Evolutionary conservation across 164 flowering plant genomes (phyloP).

Genomic region (Tinospora cordifolia): DNA sequence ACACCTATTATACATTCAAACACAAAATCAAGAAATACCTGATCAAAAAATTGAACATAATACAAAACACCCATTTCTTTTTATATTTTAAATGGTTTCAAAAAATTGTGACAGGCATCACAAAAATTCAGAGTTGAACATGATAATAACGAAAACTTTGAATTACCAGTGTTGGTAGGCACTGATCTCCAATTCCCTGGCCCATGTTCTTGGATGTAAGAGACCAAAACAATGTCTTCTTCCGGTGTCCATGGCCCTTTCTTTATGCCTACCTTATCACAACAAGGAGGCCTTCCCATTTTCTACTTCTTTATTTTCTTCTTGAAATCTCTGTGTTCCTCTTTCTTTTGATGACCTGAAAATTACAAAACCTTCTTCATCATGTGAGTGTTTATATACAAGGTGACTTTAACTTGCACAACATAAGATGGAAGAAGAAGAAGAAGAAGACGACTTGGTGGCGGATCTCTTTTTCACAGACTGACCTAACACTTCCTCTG

Average conservation of each 20-base stretch:
- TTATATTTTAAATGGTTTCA: too few relatives aligned
- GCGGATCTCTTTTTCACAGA: slow-evolving; percentile 27
- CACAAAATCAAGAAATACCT: not conserved
- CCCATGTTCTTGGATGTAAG: slow-evolving; percentile 72
- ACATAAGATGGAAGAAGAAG: too few relatives aligned
- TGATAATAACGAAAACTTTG: too few relatives aligned
- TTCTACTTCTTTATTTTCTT: slow-evolving; percentile 1
- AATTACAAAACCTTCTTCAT: slow-evolving; percentile 13
- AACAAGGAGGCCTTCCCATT: slow-evolving; percentile 78
- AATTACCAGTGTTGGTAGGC: slow-evolving; percentile 28
- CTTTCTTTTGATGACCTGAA: not conserved
- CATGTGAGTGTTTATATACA: slow-evolving; percentile 34
- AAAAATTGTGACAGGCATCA: too few relatives aligned
- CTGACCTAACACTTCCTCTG: too few relatives aligned
- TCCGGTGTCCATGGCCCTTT: slow-evolving; percentile 98
- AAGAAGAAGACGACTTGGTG: too few relatives aligned
- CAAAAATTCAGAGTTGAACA: too few relatives aligned
- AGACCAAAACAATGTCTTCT: slow-evolving; percentile 40
- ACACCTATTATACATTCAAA: too few relatives aligned
- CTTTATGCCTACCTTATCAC: slow-evolving; percentile 77
- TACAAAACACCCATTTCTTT: too few relatives aligned
- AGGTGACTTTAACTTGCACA: slow-evolving; percentile 11
- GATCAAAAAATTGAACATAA: not conserved
- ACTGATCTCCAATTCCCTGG: slow-evolving; percentile 40
- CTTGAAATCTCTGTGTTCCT: not conserved